Evolutionary conservation across 2,329 filamentous ascomycete species (phyloP).

Genomic region (Neopestalotiopsis sp.): DNA sequence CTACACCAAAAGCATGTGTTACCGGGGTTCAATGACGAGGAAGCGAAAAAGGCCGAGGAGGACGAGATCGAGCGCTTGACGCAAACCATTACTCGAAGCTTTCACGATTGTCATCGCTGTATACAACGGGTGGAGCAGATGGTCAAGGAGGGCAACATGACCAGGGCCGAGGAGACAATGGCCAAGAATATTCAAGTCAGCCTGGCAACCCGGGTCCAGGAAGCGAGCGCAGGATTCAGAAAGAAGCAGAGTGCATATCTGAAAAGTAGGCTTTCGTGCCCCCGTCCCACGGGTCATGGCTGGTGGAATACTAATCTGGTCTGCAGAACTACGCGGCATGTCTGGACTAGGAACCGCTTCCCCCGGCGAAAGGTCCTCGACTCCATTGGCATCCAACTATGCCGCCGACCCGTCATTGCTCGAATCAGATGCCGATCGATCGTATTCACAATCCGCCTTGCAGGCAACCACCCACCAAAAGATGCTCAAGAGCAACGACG

Average conservation of each 20-base stretch:
- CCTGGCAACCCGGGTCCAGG: conserved; percentile 85
- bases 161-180: conserved; percentile 89
- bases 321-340: conserved; percentile 75
- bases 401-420: conserved; percentile 82
- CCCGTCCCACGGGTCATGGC: not conserved
- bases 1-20: conserved; percentile 97
- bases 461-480: conserved; percentile 70
- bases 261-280: conserved; percentile 69
- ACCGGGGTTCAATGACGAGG: conserved; percentile 95
- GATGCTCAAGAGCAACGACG: conserved; percentile 76
- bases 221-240: conserved; percentile 87
- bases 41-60: conserved; percentile 85
- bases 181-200: conserved; percentile 95
- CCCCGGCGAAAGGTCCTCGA: conserved; percentile 56
- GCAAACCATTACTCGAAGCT: conserved; percentile 84
- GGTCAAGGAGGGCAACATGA: conserved; percentile 81
- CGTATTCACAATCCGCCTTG: conserved; percentile 87
- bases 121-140: conserved; percentile 89
- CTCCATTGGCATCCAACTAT: conserved; percentile 61
- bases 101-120: conserved; percentile 87
- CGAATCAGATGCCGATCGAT: conserved; percentile 92
- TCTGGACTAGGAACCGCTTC: conserved; percentile 61
- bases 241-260: conserved; percentile 98
- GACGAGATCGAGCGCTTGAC: conserved; percentile 88
- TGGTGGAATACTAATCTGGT: not conserved